These are phyloP conservation scores for Rhytidiadelphus loreus DNA, from an alignment of 225 moss, liverwort and hornwort genomes.

Conservation along the genomic window DNA sequence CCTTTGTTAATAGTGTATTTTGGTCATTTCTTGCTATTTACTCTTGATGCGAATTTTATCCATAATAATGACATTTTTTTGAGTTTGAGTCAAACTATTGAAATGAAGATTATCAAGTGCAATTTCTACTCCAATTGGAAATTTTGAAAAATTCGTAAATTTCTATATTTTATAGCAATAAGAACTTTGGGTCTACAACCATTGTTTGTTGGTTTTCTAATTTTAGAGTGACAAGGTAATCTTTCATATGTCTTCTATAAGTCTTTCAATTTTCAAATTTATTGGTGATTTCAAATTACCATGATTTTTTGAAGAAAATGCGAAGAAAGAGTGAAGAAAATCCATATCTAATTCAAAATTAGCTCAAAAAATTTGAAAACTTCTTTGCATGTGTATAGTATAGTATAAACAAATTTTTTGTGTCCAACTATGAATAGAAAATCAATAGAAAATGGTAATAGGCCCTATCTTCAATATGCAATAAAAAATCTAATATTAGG, in stretches of 20 bases:
- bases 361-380: rapidly evolving
- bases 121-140: rapidly evolving
- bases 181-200: background rate
- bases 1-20: background rate
- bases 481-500: background rate
- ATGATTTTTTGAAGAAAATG: background rate
- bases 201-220: background rate
- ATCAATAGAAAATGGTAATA: too few relatives aligned
- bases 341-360: background rate
- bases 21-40: background rate
- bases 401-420: rapidly evolving
- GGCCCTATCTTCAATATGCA: too few relatives aligned
- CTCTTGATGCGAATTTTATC: background rate
- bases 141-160: background rate
- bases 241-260: rapidly evolving
- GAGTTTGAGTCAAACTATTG: rapidly evolving
- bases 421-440: background rate
- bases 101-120: background rate
- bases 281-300: background rate
- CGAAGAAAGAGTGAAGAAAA: too few relatives aligned
- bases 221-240: rapidly evolving
- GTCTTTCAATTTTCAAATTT: too few relatives aligned
- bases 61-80: background rate
- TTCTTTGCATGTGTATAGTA: background rate
- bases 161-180: background rate